Evolutionary conservation across 2,329 filamentous ascomycete genomes (phyloP), one percentile per base, ranked within the genome.

Genomic region (Aspergillus spinulosporus): DNA sequence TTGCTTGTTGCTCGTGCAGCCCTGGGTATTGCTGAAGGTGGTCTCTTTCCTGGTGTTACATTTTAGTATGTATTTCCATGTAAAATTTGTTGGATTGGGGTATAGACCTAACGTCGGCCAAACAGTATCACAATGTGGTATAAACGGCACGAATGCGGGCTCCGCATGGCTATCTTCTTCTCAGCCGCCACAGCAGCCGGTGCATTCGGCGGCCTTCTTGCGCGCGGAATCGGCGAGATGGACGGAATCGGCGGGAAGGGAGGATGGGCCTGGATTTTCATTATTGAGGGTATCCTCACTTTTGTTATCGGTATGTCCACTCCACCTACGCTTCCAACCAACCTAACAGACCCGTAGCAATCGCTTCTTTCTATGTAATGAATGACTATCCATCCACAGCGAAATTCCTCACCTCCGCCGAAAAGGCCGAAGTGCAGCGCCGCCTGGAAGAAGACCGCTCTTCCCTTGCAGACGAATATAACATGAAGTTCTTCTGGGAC

Each of bases 1-100:
- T 78, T 84, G n/a, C 70, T 85, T 63, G 73, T 71, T 60, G 68
- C 77, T 46, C 74, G 80, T 21, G 73, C 76, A 57, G 72, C 79
- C 40, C 73, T 83, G 0, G 81, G 81, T 40, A 61, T 81, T 26
- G 76, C 77, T 12, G 80, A 83, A 40, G 67, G 50, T 48, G 59
- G 59, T 29, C 42, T 60, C 1, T 60, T 58, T n/a, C 58, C 58
- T 2, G 58, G 56, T 3, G 46, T 58, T 3, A 58, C 56, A 2
- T 60, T 58, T 42, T 60, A 56, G 52, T 59, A 52, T 8, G 56
- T 4, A 28, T 4, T 28, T 2, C n/a, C 1, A 12, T 45, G 9
- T 4, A 2, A 5, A 2, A n/a, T 12, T 31, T 5, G n/a, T 28
- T 4, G 26, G 3, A 7, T 43, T n/a, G 21, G 21, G 21, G 21